These are phyloP conservation scores for Starmerella floris DNA, from an alignment of 805 yeast species.

Conservation along the genomic window DNA sequence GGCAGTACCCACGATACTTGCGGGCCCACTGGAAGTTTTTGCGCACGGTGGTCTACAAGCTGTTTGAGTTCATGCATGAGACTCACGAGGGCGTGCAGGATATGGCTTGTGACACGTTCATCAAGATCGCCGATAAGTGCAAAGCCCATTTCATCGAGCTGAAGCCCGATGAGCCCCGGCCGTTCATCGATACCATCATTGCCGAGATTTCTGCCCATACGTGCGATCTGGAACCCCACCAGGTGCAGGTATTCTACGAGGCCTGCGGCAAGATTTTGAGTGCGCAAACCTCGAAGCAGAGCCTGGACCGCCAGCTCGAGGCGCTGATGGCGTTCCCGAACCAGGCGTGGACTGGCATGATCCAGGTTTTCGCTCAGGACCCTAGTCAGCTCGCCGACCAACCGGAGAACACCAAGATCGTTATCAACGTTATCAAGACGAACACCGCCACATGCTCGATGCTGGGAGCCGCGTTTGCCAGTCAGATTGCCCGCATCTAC, in stretches of 20 bases:
- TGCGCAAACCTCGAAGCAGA: conserved; percentile 61
- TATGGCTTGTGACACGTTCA: conserved; percentile 99
- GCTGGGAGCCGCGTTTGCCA: conserved; percentile 77
- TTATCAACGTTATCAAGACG: conserved; percentile 88
- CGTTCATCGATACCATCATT: conserved; percentile 83
- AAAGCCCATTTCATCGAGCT: conserved; percentile 84
- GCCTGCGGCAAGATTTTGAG: conserved; percentile 91
- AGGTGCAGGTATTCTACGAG: conserved; percentile 92
- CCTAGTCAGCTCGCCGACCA: conserved; percentile 57
- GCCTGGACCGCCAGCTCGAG: conserved; percentile 53
- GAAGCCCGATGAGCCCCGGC: conserved; percentile 75
- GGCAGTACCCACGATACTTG: conserved; percentile 93
- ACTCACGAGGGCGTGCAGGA: conserved; percentile 99
- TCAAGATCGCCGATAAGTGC: conserved; percentile 89
- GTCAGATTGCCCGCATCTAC: conserved; percentile 77
- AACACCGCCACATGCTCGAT: conserved; percentile 92
- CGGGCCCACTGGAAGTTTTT: conserved; percentile 97
- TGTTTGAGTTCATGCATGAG: conserved; percentile 98
- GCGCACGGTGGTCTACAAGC: conserved; percentile 87
- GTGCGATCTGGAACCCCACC: conserved; percentile 89
- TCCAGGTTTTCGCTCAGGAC: conserved; percentile 70
- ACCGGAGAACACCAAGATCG: conserved; percentile 74
- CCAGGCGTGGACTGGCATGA: conserved; percentile 85
- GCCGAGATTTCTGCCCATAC: conserved; percentile 72
- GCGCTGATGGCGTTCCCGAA: conserved; percentile 80